Evolutionary conservation across 371 early-diverging fungal genomes (phyloP), one percentile per base, ranked within the genome.

Genomic region (Mucor velutinosus): DNA sequence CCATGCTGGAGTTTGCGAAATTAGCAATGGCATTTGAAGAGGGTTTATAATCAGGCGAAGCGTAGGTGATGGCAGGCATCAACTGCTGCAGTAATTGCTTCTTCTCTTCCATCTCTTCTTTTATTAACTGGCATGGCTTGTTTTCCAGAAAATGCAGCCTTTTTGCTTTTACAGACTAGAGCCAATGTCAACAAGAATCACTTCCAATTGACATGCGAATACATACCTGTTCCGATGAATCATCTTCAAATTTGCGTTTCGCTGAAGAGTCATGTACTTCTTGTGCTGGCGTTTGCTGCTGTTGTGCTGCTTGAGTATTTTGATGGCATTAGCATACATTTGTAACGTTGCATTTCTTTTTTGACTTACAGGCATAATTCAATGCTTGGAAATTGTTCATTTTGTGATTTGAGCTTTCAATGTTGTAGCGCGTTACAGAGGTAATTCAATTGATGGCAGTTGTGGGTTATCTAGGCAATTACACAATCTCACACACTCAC

Each of bases 1-100:
- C 23, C 53, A 53, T 53, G 23, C 12, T 53, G 4, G 23, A 25
- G 23, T 53, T 53, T 53, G 53, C 53, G 15, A 33, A 32, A 33
- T 30, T 57, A 6, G 58, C 17, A 57, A 33, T 57, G 11, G 58
- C 33, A 7, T 30, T 57, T 8, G 58, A 4, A 7, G 58, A 57
- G 6, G 61, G 61, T 21, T 30, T 61, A 12, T 61, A 61, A 32
- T 61, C 47, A 11, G 47, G 47, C 12, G 61, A 61, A 17, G 47
- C 61, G 23, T 27, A 43, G 11, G 60, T 60, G 15, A 43, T 41
- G 5, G 25, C 29, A 43, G 41, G 43, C 43, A 47, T 61, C 19
- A 30, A 2, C 32, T 47, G 41, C 21, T 32, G 49, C 10, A 53
- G 4, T 53, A 53, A 53, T 27, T 27, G 27, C 0, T 25, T 53